Evolutionary conservation across 2,329 filamentous ascomycete genomes (phyloP).

Genomic region (Cadophora luteo-olivacea): DNA sequence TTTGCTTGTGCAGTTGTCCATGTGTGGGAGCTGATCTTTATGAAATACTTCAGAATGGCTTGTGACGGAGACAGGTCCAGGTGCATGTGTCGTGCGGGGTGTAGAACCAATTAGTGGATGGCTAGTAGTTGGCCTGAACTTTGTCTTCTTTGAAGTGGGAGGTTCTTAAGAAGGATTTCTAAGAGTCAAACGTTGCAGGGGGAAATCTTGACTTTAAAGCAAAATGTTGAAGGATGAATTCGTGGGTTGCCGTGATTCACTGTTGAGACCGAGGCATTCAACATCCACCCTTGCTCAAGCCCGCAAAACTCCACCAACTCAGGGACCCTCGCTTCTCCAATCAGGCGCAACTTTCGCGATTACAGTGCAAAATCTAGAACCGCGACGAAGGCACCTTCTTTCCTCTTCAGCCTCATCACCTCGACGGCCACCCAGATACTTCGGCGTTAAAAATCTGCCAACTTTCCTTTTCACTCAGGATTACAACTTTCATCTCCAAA

Average conservation of each 20-base stretch:
- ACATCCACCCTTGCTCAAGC: constrained; percentile 4
- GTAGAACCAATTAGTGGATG: background rate
- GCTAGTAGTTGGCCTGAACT: background rate
- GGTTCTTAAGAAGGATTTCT: background rate
- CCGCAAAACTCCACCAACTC: background rate
- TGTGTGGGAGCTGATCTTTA: background rate
- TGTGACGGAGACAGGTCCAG: constrained; percentile 9
- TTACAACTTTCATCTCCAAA: background rate
- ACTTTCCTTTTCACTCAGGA: background rate
- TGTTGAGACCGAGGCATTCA: constrained; percentile 21
- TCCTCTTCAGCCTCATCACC: constrained; percentile 28
- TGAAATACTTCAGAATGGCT: constrained; percentile 8
- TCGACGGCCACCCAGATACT: background rate
- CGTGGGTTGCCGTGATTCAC: background rate
- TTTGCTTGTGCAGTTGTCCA: constrained; percentile 1
- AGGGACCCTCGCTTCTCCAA: constrained; percentile 4
- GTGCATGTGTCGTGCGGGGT: constrained; percentile 10
- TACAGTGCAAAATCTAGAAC: constrained; percentile 28
- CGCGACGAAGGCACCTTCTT: constrained; percentile 10
- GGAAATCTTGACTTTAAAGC: background rate
- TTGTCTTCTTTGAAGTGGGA: background rate
- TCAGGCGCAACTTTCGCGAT: constrained; percentile 15
- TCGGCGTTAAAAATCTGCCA: background rate
- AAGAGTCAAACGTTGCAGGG: background rate
- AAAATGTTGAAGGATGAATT: background rate